Percentiles rank a stretch among this genome's conserved stretches.
Evolutionary conservation across 345 rosid species (phyloP).

Genomic region (Salix brachista): DNA sequence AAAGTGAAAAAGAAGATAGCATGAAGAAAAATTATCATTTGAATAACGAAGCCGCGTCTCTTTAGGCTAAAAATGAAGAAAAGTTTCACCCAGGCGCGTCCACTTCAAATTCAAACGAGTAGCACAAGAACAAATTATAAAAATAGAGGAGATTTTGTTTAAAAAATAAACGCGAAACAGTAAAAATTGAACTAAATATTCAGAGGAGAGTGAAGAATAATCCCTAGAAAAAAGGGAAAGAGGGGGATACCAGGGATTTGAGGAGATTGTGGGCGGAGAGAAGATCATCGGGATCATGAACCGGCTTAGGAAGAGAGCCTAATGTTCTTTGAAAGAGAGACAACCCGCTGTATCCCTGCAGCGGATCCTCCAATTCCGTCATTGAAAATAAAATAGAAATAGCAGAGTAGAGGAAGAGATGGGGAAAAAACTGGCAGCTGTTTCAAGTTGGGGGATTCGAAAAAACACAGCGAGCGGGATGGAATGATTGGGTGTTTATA

Average conservation of each 20-base stretch:
- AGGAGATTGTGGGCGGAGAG: constrained; percentile 49
- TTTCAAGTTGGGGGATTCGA: constrained; percentile 11
- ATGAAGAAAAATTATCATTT: no score
- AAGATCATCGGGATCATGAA: constrained; percentile 36
- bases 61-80: background rate
- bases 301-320: constrained; percentile 34
- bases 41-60: background rate
- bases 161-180: background rate
- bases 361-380: constrained; percentile 42
- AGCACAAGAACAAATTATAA: background rate
- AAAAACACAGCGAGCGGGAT: constrained; percentile 27
- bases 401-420: background rate
- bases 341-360: constrained; percentile 45
- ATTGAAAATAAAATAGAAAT: background rate
- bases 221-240: background rate
- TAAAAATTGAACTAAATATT: background rate
- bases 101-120: background rate
- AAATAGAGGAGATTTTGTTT: background rate
- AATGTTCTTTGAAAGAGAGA: constrained; percentile 66
- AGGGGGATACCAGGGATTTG: constrained; percentile 44
- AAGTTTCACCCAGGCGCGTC: background rate
- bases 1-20: background rate
- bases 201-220: background rate
- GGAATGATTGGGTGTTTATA: background rate
- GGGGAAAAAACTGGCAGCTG: no score